phyloP scores from a whole-genome alignment of 495 filamentous ascomycete genomes.

The Cenococcum geophilum region DNA sequence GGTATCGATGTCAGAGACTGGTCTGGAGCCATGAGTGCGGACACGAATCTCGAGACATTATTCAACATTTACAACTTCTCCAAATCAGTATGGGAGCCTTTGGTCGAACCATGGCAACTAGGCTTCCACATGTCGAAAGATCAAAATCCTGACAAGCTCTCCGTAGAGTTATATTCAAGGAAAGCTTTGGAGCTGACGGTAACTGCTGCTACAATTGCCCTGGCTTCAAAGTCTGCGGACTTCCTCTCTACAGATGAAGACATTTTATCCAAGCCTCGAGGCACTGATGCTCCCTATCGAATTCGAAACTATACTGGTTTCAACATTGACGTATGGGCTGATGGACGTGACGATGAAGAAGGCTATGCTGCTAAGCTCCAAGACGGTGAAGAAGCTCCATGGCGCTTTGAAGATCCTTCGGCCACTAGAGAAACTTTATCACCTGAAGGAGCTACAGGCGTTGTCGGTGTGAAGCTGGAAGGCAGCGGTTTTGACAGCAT shows the following conservation, averaged over 20 bases:
- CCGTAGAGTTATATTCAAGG: conserved; percentile 78
- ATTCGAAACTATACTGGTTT: conserved; percentile 96
- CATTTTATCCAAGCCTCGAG: conserved; percentile 87
- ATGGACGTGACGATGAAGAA: conserved; percentile 47
- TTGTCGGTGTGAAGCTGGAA: conserved; percentile 78
- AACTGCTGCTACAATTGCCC: conserved; percentile 87
- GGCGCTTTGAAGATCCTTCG: conserved; percentile 93
- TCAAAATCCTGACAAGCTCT: conserved; percentile 64
- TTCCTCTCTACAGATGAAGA: conserved; percentile 88
- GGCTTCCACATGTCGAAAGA: conserved; percentile 85
- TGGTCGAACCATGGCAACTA: conserved; percentile 93
- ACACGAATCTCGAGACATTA: conserved; percentile 85
- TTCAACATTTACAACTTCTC: conserved; percentile 98
- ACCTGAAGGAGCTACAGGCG: conserved; percentile 68
- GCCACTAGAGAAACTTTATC: conserved; percentile 87
- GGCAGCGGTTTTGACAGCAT: conserved; percentile 89
- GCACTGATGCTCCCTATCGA: conserved; percentile 83
- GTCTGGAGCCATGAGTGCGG: conserved; percentile 79
- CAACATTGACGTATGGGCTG: conserved; percentile 73
- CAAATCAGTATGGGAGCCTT: conserved; percentile 95
- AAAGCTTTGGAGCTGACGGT: conserved; percentile 86
- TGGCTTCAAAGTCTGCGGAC: conserved; percentile 84
- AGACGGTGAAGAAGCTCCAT: conserved; percentile 87
- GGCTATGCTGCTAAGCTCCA: conserved; percentile 68
- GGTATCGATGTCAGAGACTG: conserved; percentile 78